phyloP scores from a whole-genome alignment of 805 yeast species.

The Myxozyma melibiosi region DNA sequence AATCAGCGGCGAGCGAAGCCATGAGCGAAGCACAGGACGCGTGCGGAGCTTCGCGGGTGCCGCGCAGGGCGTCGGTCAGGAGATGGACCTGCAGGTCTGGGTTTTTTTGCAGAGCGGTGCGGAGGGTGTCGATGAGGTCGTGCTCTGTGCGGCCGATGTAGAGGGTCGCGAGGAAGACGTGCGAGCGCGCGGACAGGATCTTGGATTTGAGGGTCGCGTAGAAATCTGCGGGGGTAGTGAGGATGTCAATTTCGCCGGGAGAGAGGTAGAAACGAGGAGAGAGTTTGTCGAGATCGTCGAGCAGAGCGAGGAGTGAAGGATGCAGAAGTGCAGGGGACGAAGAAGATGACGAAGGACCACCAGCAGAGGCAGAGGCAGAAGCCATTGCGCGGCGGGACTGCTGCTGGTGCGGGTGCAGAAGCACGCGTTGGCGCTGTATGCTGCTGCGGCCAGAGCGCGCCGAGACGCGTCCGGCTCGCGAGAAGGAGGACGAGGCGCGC shows the following conservation, averaged over 20 bases:
- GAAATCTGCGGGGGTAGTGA: conserved; percentile 71
- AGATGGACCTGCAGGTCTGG: conserved; percentile 68
- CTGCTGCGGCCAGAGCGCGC: conserved; percentile 3
- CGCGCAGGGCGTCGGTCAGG: conserved; percentile 83
- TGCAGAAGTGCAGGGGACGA: conserved; percentile 2
- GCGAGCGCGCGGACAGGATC: conserved; percentile 59
- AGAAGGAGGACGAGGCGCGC: conserved; percentile 9
- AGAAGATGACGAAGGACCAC: not conserved
- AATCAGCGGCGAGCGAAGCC: conserved; percentile 63
- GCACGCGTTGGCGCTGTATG: not conserved
- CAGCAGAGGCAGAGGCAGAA: conserved; percentile 2
- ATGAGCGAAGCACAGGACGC: conserved; percentile 76
- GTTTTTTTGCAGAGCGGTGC: conserved; percentile 60
- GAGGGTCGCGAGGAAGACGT: conserved; percentile 80
- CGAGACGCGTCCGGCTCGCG: conserved; percentile 4
- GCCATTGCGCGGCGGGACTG: not conserved
- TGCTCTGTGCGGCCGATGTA: conserved; percentile 82
- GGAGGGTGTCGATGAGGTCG: conserved; percentile 68
- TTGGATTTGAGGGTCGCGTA: conserved; percentile 62
- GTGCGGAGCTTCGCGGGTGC: conserved; percentile 88
- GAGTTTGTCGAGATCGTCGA: conserved; percentile 23
- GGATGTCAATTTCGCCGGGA: conserved; percentile 55
- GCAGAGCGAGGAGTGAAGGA: conserved; percentile 19
- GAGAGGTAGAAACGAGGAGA: conserved; percentile 33
- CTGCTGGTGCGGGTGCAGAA: not conserved